A percentile compares a stretch with the other conserved stretches of the same genome.
Evolutionary conservation across 257 asterid genomes (phyloP).

Genomic region (Mitragyna speciosa): DNA sequence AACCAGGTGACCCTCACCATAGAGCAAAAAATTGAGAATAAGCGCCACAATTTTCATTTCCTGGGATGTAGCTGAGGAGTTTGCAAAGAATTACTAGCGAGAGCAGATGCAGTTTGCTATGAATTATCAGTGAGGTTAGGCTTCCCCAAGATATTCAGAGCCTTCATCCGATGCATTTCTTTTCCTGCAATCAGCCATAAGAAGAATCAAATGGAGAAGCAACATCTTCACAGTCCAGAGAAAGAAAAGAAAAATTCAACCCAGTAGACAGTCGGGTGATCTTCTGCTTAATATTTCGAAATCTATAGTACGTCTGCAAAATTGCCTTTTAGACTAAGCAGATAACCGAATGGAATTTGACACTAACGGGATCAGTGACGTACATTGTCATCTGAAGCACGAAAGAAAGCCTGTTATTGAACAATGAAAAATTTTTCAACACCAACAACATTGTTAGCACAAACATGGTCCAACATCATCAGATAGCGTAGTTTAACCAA

Average conservation of each 20-base stretch:
- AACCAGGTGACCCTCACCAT: not conserved
- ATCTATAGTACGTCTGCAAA: not conserved
- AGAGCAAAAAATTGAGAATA: conserved; percentile 4
- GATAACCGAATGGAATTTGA: not conserved
- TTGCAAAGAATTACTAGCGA: conserved; percentile 25
- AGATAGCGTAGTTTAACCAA: conserved; percentile 1
- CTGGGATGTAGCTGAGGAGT: conserved; percentile 38
- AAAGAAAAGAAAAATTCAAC: not conserved
- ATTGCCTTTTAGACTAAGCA: not conserved
- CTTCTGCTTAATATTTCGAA: not conserved
- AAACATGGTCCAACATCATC: not conserved
- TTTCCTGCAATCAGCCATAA: conserved; percentile 45
- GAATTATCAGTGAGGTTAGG: conserved; percentile 31
- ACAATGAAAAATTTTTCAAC: not conserved
- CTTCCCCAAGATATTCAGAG: conserved; percentile 57
- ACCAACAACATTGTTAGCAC: not conserved
- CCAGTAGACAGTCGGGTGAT: not conserved
- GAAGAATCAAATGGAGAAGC: not conserved
- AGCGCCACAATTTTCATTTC: conserved; percentile 28
- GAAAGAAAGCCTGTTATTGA: not conserved
- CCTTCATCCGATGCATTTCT: conserved; percentile 68
- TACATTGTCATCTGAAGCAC: not conserved
- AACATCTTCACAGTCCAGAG: too few relatives aligned
- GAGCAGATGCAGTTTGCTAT: conserved; percentile 30
- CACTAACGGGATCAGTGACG: not conserved